Base-by-base conservation (phyloP, 352 stramenopile species). In the Phytopythium litorale region DNA sequence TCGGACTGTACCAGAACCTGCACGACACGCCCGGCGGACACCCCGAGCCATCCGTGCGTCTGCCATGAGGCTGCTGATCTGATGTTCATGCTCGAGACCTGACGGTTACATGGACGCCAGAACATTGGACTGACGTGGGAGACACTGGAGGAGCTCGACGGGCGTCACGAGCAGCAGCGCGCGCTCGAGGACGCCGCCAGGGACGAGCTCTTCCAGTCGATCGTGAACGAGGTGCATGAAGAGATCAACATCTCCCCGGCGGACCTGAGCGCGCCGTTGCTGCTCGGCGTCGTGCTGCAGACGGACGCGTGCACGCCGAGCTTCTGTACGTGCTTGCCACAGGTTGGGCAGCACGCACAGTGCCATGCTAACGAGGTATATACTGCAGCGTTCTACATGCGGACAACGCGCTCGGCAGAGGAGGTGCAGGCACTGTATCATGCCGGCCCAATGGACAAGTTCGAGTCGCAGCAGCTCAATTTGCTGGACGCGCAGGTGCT, bases 11-110 rank as follows among this genome's bases (percentile, higher is more conserved):
- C 66, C 81, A 84, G 50, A 59, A 89, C 33, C 62, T 93, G 62
- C 76, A 77, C 37, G 86, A 95, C 67, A 92, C 85, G 7, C 86
- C 86, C 9, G 86, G 86, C 28, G 86, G 86, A 19, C 86, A 95
- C 58, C 86, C 86, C 1, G 86, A 95, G 61, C 86, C 86, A 19
- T 67, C 62, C 30, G 76, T 85, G n/a, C 23, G 60, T 11, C 23
- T 7, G 40, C 46, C 7, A 35, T 23, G 21, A 28, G 4, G 7
- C 16, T 58, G 15, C 4, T 5, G 9, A 35, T 11, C 1, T 53
- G 7, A 2, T 33, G 11, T 4, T 9, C 25, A 46, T 35, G 50
- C 5, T 52, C 15, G 0, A 5, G 28, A 56, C 7, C 21, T 33
- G 13, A 30, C 4, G 7, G 12, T 62, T 19, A 18, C 4, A 12